Percentiles rank a stretch among this genome's conserved stretches.
Evolutionary conservation across 2,329 filamentous ascomycete genomes (phyloP).

Genomic region (Tolypocladium pustulatum): DNA sequence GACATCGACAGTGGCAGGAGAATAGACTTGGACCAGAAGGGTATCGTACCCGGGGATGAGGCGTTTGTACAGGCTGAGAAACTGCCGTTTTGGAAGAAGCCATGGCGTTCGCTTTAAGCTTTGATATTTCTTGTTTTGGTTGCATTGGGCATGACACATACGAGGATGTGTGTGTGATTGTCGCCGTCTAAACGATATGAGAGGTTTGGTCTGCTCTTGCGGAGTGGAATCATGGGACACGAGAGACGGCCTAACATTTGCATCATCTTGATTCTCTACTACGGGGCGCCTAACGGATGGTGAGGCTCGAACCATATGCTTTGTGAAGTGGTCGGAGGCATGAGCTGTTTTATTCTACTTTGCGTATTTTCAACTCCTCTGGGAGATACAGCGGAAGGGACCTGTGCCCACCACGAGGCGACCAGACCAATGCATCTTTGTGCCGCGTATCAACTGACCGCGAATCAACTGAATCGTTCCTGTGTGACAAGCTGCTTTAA

Average conservation of each 20-base stretch:
- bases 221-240: background rate
- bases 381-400: background rate
- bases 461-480: too few species aligned
- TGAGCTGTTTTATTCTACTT: background rate
- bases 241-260: background rate
- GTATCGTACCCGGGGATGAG: constrained; percentile 15
- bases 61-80: constrained; percentile 14
- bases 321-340: background rate
- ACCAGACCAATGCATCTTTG: too few species aligned
- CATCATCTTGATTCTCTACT: background rate
- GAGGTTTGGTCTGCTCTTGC: background rate
- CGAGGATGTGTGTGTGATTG: background rate
- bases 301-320: background rate
- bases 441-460: too few species aligned
- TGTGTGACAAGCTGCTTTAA: background rate
- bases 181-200: background rate
- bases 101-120: constrained; percentile 29
- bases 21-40: constrained; percentile 39
- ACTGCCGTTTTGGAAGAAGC: constrained; percentile 30
- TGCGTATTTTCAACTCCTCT: background rate
- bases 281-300: background rate
- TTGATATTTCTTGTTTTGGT: background rate
- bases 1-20: constrained; percentile 47
- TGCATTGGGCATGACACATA: background rate
- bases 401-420: background rate